These are phyloP conservation scores for Torulaspora pretoriensis DNA, from an alignment of 1,139 yeast species.

Conservation along the genomic window DNA sequence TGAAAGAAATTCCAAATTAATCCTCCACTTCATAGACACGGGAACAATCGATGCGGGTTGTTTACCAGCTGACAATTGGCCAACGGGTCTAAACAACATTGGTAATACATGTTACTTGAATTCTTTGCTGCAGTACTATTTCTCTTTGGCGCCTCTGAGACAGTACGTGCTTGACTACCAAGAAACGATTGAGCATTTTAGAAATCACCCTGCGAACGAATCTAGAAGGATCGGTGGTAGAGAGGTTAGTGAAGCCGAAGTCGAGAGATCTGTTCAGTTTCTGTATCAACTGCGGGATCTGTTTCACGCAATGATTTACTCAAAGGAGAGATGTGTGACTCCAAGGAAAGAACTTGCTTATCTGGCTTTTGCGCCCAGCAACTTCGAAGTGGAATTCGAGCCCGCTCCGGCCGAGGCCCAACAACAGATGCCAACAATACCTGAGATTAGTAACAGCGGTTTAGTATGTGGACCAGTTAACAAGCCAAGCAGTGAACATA, in stretches of 20 bases:
- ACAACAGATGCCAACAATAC: slow-evolving; percentile 8
- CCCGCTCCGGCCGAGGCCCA: slow-evolving; percentile 3
- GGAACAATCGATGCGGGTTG: slow-evolving; percentile 60
- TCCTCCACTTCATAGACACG: slow-evolving; percentile 48
- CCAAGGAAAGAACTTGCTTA: slow-evolving; percentile 86
- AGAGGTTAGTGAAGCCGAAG: slow-evolving; percentile 64
- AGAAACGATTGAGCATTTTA: slow-evolving; percentile 23
- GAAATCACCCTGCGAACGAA: slow-evolving; percentile 28
- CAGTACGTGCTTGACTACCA: slow-evolving; percentile 55
- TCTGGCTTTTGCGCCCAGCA: slow-evolving; percentile 76
- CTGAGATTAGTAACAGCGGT: slow-evolving; percentile 7
- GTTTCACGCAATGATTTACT: slow-evolving; percentile 64
- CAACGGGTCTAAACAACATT: slow-evolving; percentile 87
- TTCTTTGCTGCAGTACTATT: slow-evolving; percentile 83
- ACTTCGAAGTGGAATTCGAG: slow-evolving; percentile 59
- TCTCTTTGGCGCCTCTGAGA: slow-evolving; percentile 77
- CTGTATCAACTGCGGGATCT: slow-evolving; percentile 65
- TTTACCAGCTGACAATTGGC: slow-evolving; percentile 66
- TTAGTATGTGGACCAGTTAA: slow-evolving; percentile 2
- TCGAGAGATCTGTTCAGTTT: slow-evolving; percentile 77
- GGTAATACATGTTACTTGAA: slow-evolving; percentile 95
- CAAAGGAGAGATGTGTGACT: slow-evolving; percentile 60
- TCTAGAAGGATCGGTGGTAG: slow-evolving; percentile 82
- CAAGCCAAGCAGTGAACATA: slow-evolving; percentile 3
- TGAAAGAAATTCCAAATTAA: slow-evolving; percentile 48